Evolutionary conservation across 2,329 filamentous ascomycete genomes (phyloP).

Genomic region (Epicoccum sorghinum): DNA sequence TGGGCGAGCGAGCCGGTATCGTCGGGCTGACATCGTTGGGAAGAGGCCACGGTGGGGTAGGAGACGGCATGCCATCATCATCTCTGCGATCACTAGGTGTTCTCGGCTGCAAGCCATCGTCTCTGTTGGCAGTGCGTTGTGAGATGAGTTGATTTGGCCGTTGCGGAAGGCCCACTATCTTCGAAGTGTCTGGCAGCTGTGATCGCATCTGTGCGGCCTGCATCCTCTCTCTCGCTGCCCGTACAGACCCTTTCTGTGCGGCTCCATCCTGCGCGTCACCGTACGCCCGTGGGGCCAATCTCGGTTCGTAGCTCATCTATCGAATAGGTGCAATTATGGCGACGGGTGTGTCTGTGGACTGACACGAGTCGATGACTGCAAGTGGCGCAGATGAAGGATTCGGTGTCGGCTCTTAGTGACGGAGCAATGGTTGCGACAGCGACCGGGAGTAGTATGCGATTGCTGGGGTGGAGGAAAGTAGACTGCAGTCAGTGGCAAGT

Average conservation of each 20-base stretch:
- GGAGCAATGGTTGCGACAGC: slow-evolving; percentile 12
- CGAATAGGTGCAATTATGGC: slow-evolving; percentile 33
- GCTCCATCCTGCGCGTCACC: slow-evolving; percentile 33
- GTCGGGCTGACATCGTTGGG: slow-evolving; percentile 42
- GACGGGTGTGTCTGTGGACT: slow-evolving; percentile 39
- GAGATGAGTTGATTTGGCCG: slow-evolving; percentile 44
- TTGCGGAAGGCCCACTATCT: slow-evolving; percentile 44
- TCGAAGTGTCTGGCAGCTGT: slow-evolving; percentile 40
- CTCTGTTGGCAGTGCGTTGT: slow-evolving; percentile 26
- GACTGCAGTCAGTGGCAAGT: slow-evolving; percentile 15
- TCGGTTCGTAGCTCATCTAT: slow-evolving; percentile 49
- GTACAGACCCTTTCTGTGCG: slow-evolving; percentile 44
- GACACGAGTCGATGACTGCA: slow-evolving; percentile 35
- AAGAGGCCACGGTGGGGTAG: slow-evolving; percentile 55
- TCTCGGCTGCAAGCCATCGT: slow-evolving; percentile 20
- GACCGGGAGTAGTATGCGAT: slow-evolving; percentile 16
- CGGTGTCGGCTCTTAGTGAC: neutral
- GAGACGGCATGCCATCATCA: slow-evolving; percentile 30
- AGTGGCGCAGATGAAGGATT: neutral
- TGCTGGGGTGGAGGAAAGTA: slow-evolving; percentile 12
- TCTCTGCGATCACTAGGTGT: slow-evolving; percentile 20
- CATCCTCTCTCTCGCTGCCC: slow-evolving; percentile 44
- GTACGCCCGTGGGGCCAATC: slow-evolving; percentile 40
- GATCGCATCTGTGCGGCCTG: slow-evolving; percentile 37
- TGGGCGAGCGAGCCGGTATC: slow-evolving; percentile 30